phyloP scores from a whole-genome alignment of 371 early-diverging fungal genomes.

The Entomophthora muscae region DNA sequence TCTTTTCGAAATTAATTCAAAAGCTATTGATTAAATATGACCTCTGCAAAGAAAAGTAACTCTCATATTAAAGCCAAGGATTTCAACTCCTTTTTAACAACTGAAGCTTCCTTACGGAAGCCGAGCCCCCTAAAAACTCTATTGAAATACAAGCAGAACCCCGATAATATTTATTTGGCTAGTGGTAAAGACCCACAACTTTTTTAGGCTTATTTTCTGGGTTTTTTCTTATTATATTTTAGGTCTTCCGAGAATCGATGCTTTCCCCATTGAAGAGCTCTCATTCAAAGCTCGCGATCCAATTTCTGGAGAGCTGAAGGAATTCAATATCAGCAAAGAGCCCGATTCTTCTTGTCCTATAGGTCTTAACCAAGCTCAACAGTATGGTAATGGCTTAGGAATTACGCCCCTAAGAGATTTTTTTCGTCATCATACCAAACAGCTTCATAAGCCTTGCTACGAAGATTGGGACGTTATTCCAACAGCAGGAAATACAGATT shows the following conservation, averaged over 20 bases:
- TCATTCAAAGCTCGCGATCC: not conserved
- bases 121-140: not conserved
- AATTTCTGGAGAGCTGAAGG: not conserved
- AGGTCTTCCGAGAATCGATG: slow-evolving; percentile 2
- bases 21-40: too few species aligned
- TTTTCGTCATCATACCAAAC: slow-evolving; percentile 12
- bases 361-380: not conserved
- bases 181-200: too few species aligned
- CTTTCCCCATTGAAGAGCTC: not conserved
- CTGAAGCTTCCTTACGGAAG: not conserved
- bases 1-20: too few species aligned
- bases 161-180: slow-evolving; percentile 1
- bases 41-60: too few species aligned
- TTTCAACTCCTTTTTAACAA: not conserved
- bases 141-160: not conserved
- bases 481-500: slow-evolving; percentile 33
- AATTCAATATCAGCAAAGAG: not conserved
- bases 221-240: not conserved
- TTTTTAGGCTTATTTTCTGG: not conserved
- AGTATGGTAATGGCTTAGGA: slow-evolving; percentile 4
- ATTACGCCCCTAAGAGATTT: not conserved
- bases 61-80: not conserved
- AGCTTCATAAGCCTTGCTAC: slow-evolving; percentile 31
- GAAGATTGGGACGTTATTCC: slow-evolving; percentile 34
- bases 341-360: too few species aligned